phyloP scores from a whole-genome alignment of 2,329 filamentous ascomycete genomes.

The Talaromyces atroroseus region DNA sequence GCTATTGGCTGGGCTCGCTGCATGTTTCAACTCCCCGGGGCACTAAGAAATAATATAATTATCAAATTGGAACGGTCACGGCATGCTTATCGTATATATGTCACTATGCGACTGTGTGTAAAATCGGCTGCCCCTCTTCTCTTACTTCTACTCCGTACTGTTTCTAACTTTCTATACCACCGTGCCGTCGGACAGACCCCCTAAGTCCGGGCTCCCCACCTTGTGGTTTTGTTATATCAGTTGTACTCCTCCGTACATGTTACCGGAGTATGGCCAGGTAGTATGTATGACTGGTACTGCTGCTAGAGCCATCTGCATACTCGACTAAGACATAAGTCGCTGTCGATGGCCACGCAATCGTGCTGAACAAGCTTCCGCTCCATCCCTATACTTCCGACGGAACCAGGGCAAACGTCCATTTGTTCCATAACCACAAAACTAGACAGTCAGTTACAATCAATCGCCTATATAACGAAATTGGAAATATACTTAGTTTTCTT shows the following conservation, averaged over 20 bases:
- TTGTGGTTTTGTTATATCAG: not conserved
- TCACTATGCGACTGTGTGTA: no score
- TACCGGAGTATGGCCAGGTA: not conserved
- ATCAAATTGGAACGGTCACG: slow-evolving; percentile 13
- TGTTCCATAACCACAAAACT: no score
- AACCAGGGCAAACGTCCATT: no score
- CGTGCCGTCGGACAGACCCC: not conserved
- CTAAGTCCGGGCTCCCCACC: not conserved
- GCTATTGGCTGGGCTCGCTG: not conserved
- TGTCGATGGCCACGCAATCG: no score
- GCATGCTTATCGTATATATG: not conserved
- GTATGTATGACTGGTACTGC: not conserved
- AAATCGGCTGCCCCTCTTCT: no score
- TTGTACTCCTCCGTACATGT: not conserved
- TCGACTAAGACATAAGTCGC: no score
- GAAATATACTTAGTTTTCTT: no score
- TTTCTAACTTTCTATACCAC: not conserved
- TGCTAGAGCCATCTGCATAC: no score
- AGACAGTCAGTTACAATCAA: no score
- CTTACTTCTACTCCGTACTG: not conserved
- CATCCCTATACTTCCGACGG: no score
- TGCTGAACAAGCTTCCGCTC: no score
- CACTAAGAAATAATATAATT: not conserved
- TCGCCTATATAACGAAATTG: no score
- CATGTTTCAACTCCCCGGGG: not conserved